Evolutionary conservation across 768 basidiomycete genomes (phyloP).

Genomic region (Boletellus emodensis): DNA sequence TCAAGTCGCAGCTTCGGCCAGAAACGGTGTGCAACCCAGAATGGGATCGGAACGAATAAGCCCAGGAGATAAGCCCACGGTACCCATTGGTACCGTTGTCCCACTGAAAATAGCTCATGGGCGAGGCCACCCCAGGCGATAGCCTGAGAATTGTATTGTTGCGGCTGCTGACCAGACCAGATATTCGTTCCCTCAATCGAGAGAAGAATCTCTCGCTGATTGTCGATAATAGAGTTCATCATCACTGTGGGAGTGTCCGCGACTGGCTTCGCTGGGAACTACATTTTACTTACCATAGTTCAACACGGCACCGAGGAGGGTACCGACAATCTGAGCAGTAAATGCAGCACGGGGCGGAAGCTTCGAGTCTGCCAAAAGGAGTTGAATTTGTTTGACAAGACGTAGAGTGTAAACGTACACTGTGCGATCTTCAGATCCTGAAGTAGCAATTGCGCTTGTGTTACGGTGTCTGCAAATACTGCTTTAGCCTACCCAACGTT

Average conservation of each 20-base stretch:
- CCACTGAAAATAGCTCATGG: constrained; percentile 31
- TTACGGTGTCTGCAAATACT: no score
- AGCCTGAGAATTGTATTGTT: constrained; percentile 31
- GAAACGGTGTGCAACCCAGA: constrained; percentile 38
- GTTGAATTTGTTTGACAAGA: constrained; percentile 15
- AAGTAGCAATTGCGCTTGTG: no score
- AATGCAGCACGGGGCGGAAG: constrained; percentile 64
- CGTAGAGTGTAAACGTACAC: no score
- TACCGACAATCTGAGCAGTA: constrained; percentile 52
- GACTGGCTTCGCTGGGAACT: background rate
- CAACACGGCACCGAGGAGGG: constrained; percentile 48
- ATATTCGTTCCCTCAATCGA: constrained; percentile 49
- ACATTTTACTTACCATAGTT: constrained; percentile 38
- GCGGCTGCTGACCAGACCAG: constrained; percentile 31
- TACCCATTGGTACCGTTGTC: constrained; percentile 37
- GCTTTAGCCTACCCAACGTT: no score
- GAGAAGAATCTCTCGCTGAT: constrained; percentile 47
- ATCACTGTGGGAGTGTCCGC: constrained; percentile 38
- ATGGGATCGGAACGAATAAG: constrained; percentile 35
- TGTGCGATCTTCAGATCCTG: no score
- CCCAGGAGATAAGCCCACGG: constrained; percentile 34
- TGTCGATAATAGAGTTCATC: constrained; percentile 56
- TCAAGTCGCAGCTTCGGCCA: constrained; percentile 32
- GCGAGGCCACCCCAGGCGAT: constrained; percentile 39
- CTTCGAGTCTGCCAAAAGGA: constrained; percentile 35